Evolutionary conservation across 2,329 filamentous ascomycete species (phyloP), one percentile per base, ranked within the genome.

Genomic region (Aspergillus quadrilineatus): DNA sequence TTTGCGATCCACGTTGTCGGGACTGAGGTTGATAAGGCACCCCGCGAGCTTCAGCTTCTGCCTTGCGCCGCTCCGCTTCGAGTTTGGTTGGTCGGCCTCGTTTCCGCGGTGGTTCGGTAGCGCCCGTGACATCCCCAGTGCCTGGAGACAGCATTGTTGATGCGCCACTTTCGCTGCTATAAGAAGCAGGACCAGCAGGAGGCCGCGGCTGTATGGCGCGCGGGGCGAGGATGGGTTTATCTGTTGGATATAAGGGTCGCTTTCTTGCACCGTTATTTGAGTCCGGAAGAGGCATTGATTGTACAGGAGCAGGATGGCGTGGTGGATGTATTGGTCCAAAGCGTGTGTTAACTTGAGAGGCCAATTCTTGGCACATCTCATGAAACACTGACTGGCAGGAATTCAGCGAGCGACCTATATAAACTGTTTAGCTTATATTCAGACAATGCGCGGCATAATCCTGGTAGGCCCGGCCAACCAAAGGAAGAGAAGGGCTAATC

Each of bases 21-120:
- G 70, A 65, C 8, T 70, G 65, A 12, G 71, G 67, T n/a, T 73
- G 73, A 57, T 75, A 76, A 14, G 63, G 63, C 60, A 75, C 73
- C 14, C 74, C 73, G 32, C 69, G 70, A 36, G 72, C 69, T 60
- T 75, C 71, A 39, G 74, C 73, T 44, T 65, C 67, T 26, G 68
- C 65, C 57, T 66, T 73, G 34, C 74, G 73, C 47, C 73, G 69
- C 58, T 75, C 73, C 3, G 70, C 67, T 57, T 77, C 75, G 34
- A 66, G 67, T 65, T 77, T 77, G 59, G 68, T 77, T 56, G 75
- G 75, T 14, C 75, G 71, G n/a, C 75, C 75, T 53, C 75, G 68
- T 70, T 76, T 76, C 44, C 72, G 67, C 53, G 69, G 73, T 34
- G 69, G 72, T 49, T 75, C 72, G 37, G 67, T 66, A 57, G 62